Conservation (phyloP, 306 rosid species). For the Acacia acuminata region DNA sequence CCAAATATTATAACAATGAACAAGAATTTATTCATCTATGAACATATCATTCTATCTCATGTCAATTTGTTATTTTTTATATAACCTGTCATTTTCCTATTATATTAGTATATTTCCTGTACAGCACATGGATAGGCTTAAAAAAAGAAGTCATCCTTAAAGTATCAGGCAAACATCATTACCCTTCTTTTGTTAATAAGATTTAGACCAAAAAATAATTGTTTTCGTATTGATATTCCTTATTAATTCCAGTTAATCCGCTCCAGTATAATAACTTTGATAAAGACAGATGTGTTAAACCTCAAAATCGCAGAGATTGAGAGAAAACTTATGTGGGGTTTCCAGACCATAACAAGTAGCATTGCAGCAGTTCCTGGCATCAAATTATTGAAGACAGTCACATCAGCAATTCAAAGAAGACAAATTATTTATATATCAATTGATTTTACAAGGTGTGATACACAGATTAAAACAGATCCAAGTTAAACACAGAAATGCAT, state of each 20-base stretch:
- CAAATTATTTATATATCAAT: conserved; percentile 15
- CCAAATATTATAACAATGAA: conserved; percentile 18
- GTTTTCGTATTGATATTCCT: conserved; percentile 17
- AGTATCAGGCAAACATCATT: conserved; percentile 6
- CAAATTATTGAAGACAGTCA: conserved; percentile 24
- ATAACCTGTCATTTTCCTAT: neutral
- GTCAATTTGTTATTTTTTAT: neutral
- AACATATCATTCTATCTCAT: neutral
- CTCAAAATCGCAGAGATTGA: conserved; percentile 76
- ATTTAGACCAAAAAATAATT: conserved; percentile 22
- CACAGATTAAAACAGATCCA: conserved; percentile 26
- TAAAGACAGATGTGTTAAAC: conserved; percentile 40
- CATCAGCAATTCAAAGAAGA: conserved; percentile 8
- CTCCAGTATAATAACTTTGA: conserved; percentile 11
- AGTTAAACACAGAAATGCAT: conserved; percentile 33
- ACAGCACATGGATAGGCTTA: neutral
- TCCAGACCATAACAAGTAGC: conserved; percentile 94
- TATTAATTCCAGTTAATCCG: conserved; percentile 15
- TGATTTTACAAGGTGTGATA: conserved; percentile 5
- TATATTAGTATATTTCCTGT: neutral
- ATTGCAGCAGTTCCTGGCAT: conserved; percentile 91
- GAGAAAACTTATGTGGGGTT: conserved; percentile 70
- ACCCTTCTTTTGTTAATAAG: conserved; percentile 5
- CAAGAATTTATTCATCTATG: neutral
- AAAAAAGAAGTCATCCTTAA: conserved; percentile 10